These are phyloP conservation scores for Serendipita sp. DNA, from an alignment of 768 basidiomycete species.

Conservation along the genomic window DNA sequence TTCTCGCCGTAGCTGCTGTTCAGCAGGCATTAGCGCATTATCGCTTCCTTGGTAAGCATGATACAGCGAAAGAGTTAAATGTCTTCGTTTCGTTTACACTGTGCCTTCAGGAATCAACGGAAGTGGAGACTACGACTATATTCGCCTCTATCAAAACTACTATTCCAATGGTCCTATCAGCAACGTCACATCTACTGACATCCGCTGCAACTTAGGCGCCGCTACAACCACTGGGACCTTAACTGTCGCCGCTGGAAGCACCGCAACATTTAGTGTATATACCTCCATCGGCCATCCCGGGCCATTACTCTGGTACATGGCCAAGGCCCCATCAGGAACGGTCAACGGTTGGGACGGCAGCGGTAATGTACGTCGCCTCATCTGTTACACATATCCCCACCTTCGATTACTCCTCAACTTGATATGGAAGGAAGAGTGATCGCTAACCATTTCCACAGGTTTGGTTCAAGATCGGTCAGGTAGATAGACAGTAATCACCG, in stretches of 20 bases:
- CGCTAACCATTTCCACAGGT: background rate
- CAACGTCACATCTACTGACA: background rate
- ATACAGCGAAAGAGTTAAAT: background rate
- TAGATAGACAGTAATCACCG: no score
- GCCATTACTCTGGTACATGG: conserved; percentile 3
- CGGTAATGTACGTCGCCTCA: background rate
- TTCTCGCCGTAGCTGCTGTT: background rate
- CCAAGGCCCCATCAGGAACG: background rate
- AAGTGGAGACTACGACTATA: background rate
- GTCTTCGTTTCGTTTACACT: background rate
- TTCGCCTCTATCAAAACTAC: background rate
- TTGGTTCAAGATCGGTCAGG: conserved; percentile 1
- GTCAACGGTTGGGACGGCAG: conserved; percentile 3
- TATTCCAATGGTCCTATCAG: conserved; percentile 5
- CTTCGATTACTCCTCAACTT: no score
- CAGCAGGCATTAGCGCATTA: background rate
- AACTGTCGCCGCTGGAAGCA: conserved; percentile 3
- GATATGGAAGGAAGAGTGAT: no score
- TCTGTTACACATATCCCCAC: no score
- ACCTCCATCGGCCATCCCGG: conserved; percentile 7
- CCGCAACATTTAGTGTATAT: background rate
- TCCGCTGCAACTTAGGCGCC: conserved; percentile 5
- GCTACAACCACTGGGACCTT: conserved; percentile 3
- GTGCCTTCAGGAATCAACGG: background rate
- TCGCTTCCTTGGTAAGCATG: background rate